Base-by-base conservation (phyloP, 1,139 yeast species). In the Sugiyamaella japonica region DNA sequence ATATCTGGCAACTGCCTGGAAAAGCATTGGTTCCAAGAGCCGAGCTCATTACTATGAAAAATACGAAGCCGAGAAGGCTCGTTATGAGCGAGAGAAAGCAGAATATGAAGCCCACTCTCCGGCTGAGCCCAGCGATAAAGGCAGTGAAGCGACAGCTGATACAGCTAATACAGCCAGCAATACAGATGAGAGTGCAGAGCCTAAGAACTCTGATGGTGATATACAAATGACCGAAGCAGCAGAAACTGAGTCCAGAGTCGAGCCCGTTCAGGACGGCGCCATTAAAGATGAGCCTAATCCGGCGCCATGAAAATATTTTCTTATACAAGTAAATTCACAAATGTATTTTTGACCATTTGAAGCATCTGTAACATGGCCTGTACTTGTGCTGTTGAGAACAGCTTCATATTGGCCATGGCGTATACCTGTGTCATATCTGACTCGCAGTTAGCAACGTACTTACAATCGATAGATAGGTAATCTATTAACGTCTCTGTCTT, bases 1-100 rank as follows among this genome's bases (percentile, higher is more conserved):
- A 63, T 84, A 85, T 16, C 76, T 91, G 76, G 85, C 96, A 1
- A 97, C 89, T 61, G 84, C 85, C 2, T 91, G 98, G 98, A 89
- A 87, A 65, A 77, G 76, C 56, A 76, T 91, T 63, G 81, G 78
- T 56, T 87, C 85, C 44, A 88, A 81, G 42, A 86, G 81, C 23
- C 80, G 89, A 55, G 83, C 81, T 63, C 95, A 95, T 8, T 91
- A 82, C 69, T 84, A 84, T 64, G 85, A 85, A 58, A 70, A 86
- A 55, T 90, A 86, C 66, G 95, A 85, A 66, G 89, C 85, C 56
- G 97, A 89, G 62, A 84, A 86, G 66, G 79, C 79, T 54, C 81
- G 95, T 63, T 89, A 88, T 66, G 82, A 83, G 54, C 78, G 76
- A 51, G 96, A 89, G 66, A 84, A 89, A 86, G 81, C 76, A 46